Evolutionary conservation across 495 filamentous ascomycete species (phyloP).

Genomic region (Talaromyces borbonicus): DNA sequence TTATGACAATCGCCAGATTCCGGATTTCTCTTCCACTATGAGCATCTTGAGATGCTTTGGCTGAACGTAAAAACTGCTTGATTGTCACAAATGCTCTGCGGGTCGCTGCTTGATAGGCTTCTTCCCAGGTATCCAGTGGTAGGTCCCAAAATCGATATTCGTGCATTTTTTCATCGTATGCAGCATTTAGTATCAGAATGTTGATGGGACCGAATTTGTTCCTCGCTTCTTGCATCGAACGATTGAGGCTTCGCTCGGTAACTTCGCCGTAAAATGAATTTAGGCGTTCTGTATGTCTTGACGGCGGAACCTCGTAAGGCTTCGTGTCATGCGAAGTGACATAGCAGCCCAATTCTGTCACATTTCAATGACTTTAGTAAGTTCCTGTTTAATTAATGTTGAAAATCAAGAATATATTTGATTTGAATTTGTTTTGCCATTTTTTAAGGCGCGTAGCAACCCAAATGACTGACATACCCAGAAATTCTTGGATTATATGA

Average conservation of each 20-base stretch:
- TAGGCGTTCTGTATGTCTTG: slow-evolving; percentile 19
- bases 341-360: slow-evolving; percentile 1
- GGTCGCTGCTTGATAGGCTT: slow-evolving; percentile 38
- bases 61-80: slow-evolving; percentile 43
- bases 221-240: slow-evolving; percentile 30
- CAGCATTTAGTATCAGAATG: slow-evolving; percentile 44
- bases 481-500: slow-evolving; percentile 40
- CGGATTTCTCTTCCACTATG: slow-evolving; percentile 26
- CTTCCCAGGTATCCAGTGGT: slow-evolving; percentile 40
- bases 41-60: slow-evolving; percentile 23
- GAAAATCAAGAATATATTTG: background rate
- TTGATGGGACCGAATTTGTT: slow-evolving; percentile 42
- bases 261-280: slow-evolving; percentile 36
- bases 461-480: slow-evolving; percentile 27
- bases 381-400: background rate
- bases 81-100: slow-evolving; percentile 47
- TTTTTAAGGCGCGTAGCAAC: background rate
- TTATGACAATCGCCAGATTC: slow-evolving; percentile 46
- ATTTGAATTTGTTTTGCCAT: background rate
- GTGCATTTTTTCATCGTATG: slow-evolving; percentile 34
- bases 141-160: slow-evolving; percentile 45
- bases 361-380: background rate
- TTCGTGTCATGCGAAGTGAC: slow-evolving; percentile 2
- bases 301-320: slow-evolving; percentile 6
- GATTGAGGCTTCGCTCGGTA: slow-evolving; percentile 33